Evolutionary conservation across 192 early-diverging fungal species (phyloP).

Genomic region (Ambispora gerdemannii): DNA sequence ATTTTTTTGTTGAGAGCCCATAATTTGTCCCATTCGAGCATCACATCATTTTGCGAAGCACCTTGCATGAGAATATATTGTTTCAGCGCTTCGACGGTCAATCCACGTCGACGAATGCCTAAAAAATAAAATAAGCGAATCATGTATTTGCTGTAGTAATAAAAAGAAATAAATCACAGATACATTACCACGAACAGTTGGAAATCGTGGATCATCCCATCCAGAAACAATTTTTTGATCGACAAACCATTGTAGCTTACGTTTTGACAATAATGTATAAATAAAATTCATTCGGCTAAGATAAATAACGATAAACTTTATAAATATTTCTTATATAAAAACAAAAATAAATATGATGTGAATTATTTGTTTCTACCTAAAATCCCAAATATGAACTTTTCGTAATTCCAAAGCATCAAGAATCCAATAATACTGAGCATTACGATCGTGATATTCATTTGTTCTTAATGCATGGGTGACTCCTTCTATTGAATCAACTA

Average conservation of each 20-base stretch:
- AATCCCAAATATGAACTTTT: constrained; percentile 93
- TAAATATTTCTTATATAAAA: background rate
- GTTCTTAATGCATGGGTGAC: constrained; percentile 97
- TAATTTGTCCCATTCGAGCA: constrained; percentile 99
- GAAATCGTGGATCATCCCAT: constrained; percentile 90
- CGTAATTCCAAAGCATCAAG: constrained; percentile 81
- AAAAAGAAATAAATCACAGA: constrained; percentile 46
- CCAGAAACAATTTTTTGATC: constrained; percentile 78
- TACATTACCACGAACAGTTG: constrained; percentile 68
- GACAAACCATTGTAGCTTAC: constrained; percentile 97
- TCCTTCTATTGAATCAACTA: constrained; percentile 94
- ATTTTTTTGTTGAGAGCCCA: constrained; percentile 96
- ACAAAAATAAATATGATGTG: background rate
- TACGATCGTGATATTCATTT: constrained; percentile 98
- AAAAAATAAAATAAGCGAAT: constrained; percentile 58
- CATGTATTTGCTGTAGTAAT: constrained; percentile 36
- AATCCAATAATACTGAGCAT: constrained; percentile 97
- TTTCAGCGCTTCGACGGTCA: constrained; percentile 97
- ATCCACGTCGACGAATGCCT: constrained; percentile 89
- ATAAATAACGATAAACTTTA: background rate
- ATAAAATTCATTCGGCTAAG: constrained; percentile 88
- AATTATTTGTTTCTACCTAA: constrained; percentile 36
- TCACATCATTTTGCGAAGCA: constrained; percentile 89
- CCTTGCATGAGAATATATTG: constrained; percentile 98
- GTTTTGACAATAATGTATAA: constrained; percentile 96